Base-by-base conservation (phyloP, 2,329 filamentous ascomycete species). In the Hypoxylon sp. region DNA sequence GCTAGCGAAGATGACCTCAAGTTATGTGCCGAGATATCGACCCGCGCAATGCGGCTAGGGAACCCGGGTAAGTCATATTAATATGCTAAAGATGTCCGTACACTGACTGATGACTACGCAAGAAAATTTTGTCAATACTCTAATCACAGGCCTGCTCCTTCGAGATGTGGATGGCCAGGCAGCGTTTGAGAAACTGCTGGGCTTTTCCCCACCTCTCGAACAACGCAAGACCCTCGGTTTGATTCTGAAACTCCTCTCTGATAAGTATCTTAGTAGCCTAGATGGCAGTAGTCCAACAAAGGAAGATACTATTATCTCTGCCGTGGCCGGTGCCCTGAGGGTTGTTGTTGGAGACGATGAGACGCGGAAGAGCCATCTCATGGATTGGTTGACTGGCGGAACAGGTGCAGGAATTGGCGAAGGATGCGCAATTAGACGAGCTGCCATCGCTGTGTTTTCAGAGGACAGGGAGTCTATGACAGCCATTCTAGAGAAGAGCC, bases 31-130 rank as follows among this genome's bases (percentile, higher is more conserved):
- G 82, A 85, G 2, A 55, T 90, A 1, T 80, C 89, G 13, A 80
- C 87, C 2, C 90, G 91, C 69, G 84, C 88, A 1, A 81, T 95
- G 65, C 90, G 87, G 31, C 79, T 97, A 31, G 93, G 93, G 2
- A 93, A 96, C 79, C 83, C 86, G 59, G 91, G 93, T 92, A 83
- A 77, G 82, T 68, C 17, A 25, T 17, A 14, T 59, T 31, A 17
- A 25, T 60, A 14, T 25, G 0, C 13, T 6, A 51, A 33, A 27
- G 35, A 11, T 54, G 25, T n/a, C 22, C 17, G 11, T 6, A 49
- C 6, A 27, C 64, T 33, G 13, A 66, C 64, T 66, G 35, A 56
- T 42, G 49, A 37, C 35, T 2, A 22, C 53, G 7, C 11, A 50
- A 87, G 86, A 87, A 44, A 73, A 70, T 1, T 70, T 88, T 6